Conservation (phyloP, 345 rosid species). For the Odontarrhena argentea region DNA sequence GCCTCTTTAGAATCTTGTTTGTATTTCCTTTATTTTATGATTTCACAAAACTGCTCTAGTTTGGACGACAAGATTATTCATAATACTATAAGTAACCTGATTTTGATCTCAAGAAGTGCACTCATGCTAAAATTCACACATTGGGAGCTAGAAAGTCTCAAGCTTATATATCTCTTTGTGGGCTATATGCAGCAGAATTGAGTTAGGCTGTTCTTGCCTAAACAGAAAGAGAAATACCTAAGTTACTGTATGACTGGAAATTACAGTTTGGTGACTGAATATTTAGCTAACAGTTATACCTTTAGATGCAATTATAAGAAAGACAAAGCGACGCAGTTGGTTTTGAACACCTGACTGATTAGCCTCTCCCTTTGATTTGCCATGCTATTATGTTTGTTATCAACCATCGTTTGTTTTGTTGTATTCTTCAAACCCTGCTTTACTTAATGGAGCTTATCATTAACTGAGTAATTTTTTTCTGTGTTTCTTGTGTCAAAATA, state of each 20-base stretch:
- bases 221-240: constrained; percentile 3
- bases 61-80: constrained; percentile 4
- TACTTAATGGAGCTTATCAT: constrained; percentile 9
- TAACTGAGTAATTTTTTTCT: constrained; percentile 22
- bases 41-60: constrained; percentile 4
- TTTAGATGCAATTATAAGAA: neutral
- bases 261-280: no score
- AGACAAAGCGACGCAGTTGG: neutral
- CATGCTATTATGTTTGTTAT: constrained; percentile 20
- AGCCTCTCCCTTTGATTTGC: constrained; percentile 17
- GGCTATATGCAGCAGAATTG: constrained; percentile 9
- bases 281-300: constrained; percentile 1
- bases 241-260: neutral
- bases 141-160: constrained; percentile 19
- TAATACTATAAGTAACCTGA: constrained; percentile 11
- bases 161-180: neutral
- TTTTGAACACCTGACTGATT: constrained; percentile 13
- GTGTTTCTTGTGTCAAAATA: constrained; percentile 42
- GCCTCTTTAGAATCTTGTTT: constrained; percentile 16
- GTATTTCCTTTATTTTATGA: constrained; percentile 9
- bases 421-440: neutral
- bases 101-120: constrained; percentile 17
- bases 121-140: constrained; percentile 28
- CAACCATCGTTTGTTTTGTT: neutral
- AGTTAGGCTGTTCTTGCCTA: neutral